phyloP scores from a whole-genome alignment of 2,329 filamentous ascomycete genomes.

The Thielaviopsis musarum region DNA sequence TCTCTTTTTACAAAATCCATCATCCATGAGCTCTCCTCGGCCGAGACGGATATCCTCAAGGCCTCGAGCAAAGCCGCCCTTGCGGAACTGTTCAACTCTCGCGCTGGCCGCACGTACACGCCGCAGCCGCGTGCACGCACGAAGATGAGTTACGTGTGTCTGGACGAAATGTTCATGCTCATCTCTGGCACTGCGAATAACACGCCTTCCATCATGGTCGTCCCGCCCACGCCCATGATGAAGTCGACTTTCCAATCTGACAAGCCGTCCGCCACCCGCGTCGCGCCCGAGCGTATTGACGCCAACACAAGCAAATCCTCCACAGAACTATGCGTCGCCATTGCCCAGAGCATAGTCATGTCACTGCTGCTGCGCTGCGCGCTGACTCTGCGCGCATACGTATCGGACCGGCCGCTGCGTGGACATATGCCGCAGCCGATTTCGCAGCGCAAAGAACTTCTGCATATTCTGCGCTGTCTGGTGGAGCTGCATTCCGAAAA shows the following conservation, averaged over 20 bases:
- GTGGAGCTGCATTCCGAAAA: slow-evolving; percentile 52
- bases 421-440: slow-evolving; percentile 80
- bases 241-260: slow-evolving; percentile 2
- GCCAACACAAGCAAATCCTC: slow-evolving; percentile 5
- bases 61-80: neutral
- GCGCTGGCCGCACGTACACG: slow-evolving; percentile 57
- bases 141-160: slow-evolving; percentile 62
- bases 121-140: slow-evolving; percentile 46
- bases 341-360: slow-evolving; percentile 61
- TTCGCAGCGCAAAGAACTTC: slow-evolving; percentile 61
- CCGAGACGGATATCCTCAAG: slow-evolving; percentile 32
- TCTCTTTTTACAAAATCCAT: slow-evolving; percentile 70
- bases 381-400: slow-evolving; percentile 65
- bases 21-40: slow-evolving; percentile 38
- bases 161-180: slow-evolving; percentile 62
- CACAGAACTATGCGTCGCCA: slow-evolving; percentile 30
- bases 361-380: slow-evolving; percentile 71
- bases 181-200: slow-evolving; percentile 34
- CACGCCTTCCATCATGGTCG: slow-evolving; percentile 23
- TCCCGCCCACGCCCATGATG: slow-evolving; percentile 28
- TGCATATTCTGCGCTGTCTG: slow-evolving; percentile 52
- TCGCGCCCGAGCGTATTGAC: slow-evolving; percentile 14
- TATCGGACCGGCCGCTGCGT: slow-evolving; percentile 79
- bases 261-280: slow-evolving; percentile 13
- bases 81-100: slow-evolving; percentile 42